Conservation (phyloP, 345 rosid species). For the Heritiera littoralis region DNA sequence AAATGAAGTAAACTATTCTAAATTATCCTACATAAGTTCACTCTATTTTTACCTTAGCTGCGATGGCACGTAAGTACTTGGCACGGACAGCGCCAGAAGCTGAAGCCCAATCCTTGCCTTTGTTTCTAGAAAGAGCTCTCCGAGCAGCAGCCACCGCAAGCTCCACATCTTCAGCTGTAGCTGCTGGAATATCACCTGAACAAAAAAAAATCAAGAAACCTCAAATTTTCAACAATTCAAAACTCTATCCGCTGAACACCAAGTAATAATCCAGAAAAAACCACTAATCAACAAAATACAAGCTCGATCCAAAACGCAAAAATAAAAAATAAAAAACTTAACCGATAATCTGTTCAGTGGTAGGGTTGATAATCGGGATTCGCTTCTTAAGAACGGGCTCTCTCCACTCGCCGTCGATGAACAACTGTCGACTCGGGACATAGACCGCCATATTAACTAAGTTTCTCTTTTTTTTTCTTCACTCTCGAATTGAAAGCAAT, state of each 20-base stretch:
- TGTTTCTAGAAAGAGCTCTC: constrained; percentile 70
- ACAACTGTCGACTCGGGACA: constrained; percentile 65
- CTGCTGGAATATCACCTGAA: constrained; percentile 91
- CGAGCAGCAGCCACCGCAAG: constrained; percentile 88
- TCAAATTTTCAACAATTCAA: not conserved
- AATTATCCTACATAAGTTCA: not conserved
- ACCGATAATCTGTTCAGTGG: constrained; percentile 85
- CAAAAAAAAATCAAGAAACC: not conserved
- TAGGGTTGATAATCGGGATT: constrained; percentile 73
- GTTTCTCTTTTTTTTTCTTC: not conserved
- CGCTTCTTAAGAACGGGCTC: constrained; percentile 68
- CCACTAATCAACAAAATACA: not conserved
- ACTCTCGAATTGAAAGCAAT: not conserved
- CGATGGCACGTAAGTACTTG: constrained; percentile 88
- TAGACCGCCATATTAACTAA: constrained; percentile 46
- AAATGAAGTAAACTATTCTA: not conserved
- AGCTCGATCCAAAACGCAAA: not conserved
- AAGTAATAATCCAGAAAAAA: constrained; percentile 1
- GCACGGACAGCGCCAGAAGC: constrained; percentile 89
- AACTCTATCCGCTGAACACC: constrained; percentile 1
- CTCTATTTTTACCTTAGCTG: constrained; percentile 66
- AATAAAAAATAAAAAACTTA: no score
- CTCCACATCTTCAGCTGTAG: constrained; percentile 89
- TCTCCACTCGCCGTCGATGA: constrained; percentile 87
- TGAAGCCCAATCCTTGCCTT: constrained; percentile 76